Evolutionary conservation across 2,329 filamentous ascomycete genomes (phyloP).

Genomic region (Elsinoe perseae): DNA sequence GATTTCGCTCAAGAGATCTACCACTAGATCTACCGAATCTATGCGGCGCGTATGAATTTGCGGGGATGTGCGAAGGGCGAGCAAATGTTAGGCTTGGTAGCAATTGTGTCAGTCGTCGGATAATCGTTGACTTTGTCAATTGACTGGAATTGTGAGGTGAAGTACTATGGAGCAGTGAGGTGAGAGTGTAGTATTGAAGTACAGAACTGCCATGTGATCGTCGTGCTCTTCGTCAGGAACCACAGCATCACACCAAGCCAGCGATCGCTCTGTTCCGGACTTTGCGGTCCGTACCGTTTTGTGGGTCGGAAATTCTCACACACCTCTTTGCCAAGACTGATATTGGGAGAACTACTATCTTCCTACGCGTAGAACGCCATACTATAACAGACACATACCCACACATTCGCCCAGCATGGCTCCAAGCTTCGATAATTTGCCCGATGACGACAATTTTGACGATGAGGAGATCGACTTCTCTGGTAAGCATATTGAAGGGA

Average conservation of each 20-base stretch:
- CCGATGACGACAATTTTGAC: conserved; percentile 78
- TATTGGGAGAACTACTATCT: conserved; percentile 2
- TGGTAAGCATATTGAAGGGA: conserved; percentile 31
- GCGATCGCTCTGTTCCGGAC: not conserved
- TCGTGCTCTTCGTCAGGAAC: conserved; percentile 5
- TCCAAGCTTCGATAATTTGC: conserved; percentile 84
- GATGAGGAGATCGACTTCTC: conserved; percentile 92
- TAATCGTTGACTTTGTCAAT: not conserved
- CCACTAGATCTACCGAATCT: conserved; percentile 12
- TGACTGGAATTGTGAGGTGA: not conserved
- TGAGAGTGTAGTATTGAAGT: not conserved
- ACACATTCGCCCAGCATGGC: conserved; percentile 58
- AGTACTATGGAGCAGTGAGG: not conserved
- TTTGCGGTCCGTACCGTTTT: not conserved
- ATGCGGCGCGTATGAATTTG: conserved; percentile 8
- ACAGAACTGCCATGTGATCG: conserved; percentile 11
- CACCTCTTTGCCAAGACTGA: conserved; percentile 1
- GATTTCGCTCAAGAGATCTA: not conserved
- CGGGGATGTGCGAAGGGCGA: not conserved
- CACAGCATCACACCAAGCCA: not conserved
- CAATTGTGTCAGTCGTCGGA: not conserved
- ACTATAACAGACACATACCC: not conserved
- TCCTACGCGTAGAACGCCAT: not conserved
- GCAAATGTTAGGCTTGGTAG: not conserved
- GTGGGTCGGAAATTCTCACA: conserved; percentile 7